phyloP scores from a whole-genome alignment of 164 flowering plant genomes.

The Annona squamosa region DNA sequence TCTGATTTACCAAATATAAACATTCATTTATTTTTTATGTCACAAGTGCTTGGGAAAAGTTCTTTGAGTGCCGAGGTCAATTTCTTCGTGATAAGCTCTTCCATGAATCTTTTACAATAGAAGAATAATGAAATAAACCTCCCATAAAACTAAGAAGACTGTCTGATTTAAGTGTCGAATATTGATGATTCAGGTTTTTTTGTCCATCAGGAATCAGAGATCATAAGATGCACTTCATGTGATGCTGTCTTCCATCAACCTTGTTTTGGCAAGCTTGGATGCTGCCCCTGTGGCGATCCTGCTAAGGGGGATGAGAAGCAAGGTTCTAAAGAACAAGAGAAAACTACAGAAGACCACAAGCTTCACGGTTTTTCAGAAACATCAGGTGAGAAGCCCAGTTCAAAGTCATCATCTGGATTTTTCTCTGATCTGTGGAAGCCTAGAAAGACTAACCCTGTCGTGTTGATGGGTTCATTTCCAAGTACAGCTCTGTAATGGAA shows the following conservation, averaged over 20 bases:
- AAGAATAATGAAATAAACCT: background rate
- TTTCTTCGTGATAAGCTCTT: too few species aligned
- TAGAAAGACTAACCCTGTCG: constrained; percentile 37
- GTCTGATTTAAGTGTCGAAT: background rate
- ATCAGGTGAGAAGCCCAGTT: constrained; percentile 16
- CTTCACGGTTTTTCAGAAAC: constrained; percentile 19
- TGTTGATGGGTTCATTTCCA: constrained; percentile 83
- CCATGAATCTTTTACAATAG: background rate
- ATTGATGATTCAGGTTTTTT: background rate
- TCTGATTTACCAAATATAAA: background rate
- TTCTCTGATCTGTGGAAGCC: constrained; percentile 43
- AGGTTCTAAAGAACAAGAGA: constrained; percentile 5
- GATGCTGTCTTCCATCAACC: constrained; percentile 49
- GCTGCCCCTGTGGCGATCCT: constrained; percentile 55
- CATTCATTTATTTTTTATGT: too few species aligned
- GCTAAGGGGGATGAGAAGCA: constrained; percentile 16
- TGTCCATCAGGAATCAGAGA: constrained; percentile 56
- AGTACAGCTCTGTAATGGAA: constrained; percentile 31
- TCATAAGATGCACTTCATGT: constrained; percentile 64
- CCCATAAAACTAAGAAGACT: background rate
- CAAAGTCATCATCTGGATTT: constrained; percentile 33
- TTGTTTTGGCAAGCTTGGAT: constrained; percentile 51
- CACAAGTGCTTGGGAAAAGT: too few species aligned
- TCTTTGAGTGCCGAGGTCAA: too few species aligned
- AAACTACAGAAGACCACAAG: constrained; percentile 2